Base-by-base conservation (phyloP, 2,329 filamentous ascomycete genomes). In the Aspergillus ochraceus region DNA sequence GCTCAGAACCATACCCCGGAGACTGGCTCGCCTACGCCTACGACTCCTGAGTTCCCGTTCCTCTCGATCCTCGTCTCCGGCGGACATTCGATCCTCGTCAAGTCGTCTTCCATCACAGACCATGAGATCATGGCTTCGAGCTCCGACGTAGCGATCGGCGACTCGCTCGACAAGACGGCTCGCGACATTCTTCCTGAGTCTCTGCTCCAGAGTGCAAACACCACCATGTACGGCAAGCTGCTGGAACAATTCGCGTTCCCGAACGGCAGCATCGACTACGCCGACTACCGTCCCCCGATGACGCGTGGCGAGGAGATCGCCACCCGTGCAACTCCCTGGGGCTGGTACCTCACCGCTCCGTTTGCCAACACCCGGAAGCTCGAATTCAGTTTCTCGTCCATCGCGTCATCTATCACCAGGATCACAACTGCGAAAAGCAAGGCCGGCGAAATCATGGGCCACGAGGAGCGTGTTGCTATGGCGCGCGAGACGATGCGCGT, bases 21-120 rank as follows among this genome's bases (percentile, higher is more conserved):
- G 20, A 53, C 55, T 54, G 55, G 53, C 11, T 55, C 20, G 47
- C 12, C 39, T 11, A 1, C 50, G 42, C 17, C 57, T 32, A 26
- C 57, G 14, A 45, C 66, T 70, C 90, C 89, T 0, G 69, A 76
- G 1, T 97, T 96, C 67, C 94, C 95, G 1, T 97, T 97, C 73
- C 80, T 97, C 36, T 93, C 91, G 0, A 82, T 97, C 6, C 87
- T 99, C 52, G 91, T 95, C 17, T 97, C 92, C 0, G 95, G 95
- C 42, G 95, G 95, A 1, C 94, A 99, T 78, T 94, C 93, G 0
- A 86, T 96, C 73, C 86, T 99, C 20, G 86, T 97, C 46, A 85
- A 89, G 69, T 96, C 92, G 8, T 79, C 79, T 45, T 82, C 83
- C 3, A 79, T 95, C 2, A 86, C 83, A 26, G 80, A 88, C 26